Evolutionary conservation across 345 rosid genomes (phyloP).

Genomic region (Citrus unshiu): DNA sequence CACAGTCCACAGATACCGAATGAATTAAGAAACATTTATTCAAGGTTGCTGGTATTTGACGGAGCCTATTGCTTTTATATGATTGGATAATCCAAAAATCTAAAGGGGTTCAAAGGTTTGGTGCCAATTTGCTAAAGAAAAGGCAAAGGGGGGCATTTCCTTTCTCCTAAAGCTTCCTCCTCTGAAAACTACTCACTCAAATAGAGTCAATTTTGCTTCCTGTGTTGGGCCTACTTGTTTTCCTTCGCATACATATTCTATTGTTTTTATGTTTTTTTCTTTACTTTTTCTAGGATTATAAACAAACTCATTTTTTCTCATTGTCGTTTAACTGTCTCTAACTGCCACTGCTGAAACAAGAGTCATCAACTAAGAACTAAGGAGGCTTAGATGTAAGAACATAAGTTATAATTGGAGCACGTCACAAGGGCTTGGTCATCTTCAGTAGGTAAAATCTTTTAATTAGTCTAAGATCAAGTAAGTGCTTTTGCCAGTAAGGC

Average conservation of each 20-base stretch:
- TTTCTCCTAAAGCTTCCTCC: constrained; percentile 16
- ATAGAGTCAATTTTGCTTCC: constrained; percentile 13
- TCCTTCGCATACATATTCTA: neutral
- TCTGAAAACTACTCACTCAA: constrained; percentile 1
- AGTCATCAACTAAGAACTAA: neutral
- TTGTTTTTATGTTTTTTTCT: neutral
- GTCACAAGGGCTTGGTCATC: neutral
- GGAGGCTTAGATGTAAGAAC: neutral
- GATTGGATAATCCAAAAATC: neutral
- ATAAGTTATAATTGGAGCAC: neutral
- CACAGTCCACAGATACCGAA: neutral
- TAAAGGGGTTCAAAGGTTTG: constrained; percentile 12
- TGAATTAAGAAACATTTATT: neutral
- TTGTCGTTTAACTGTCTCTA: constrained; percentile 39
- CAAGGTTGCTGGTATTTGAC: constrained; percentile 7
- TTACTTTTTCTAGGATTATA: neutral
- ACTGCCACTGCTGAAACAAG: constrained; percentile 22
- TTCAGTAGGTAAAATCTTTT: constrained; percentile 8
- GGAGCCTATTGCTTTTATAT: neutral
- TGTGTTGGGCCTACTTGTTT: neutral
- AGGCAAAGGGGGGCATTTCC: neutral
- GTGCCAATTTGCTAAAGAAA: constrained; percentile 19
- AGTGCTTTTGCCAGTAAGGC: neutral
- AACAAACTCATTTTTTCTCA: constrained; percentile 32
- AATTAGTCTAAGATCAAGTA: neutral